These are phyloP conservation scores for Diutina neorugosa DNA, from an alignment of 1,139 yeast species.

Conservation along the genomic window DNA sequence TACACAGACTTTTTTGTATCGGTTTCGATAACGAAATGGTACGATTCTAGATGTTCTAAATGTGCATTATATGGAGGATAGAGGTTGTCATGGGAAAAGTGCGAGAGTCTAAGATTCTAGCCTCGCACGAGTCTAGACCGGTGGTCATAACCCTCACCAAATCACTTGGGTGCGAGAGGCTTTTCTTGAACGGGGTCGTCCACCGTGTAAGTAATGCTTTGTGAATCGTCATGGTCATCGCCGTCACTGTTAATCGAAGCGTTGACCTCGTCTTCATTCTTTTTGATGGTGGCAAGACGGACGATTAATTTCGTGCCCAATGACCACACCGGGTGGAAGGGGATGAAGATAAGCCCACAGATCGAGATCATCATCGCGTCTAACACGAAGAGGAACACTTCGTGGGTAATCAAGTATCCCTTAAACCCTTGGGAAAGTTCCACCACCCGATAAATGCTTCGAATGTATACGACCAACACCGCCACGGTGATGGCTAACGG, in stretches of 20 bases:
- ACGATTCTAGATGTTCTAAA: too few relatives aligned
- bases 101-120: too few relatives aligned
- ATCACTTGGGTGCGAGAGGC: neutral
- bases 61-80: too few relatives aligned
- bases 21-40: too few relatives aligned
- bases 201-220: neutral
- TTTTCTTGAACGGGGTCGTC: neutral
- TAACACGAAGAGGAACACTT: conserved; percentile 59
- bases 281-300: conserved; percentile 24
- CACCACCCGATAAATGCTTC: conserved; percentile 72
- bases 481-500: conserved; percentile 41
- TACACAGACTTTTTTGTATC: too few relatives aligned
- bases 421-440: conserved; percentile 73
- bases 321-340: conserved; percentile 54
- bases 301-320: conserved; percentile 32
- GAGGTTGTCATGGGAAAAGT: too few relatives aligned
- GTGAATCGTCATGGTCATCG: neutral
- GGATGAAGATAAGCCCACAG: conserved; percentile 32
- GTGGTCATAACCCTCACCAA: neutral
- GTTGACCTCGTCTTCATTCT: conserved; percentile 15
- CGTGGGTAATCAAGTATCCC: conserved; percentile 60
- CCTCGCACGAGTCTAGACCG: too few relatives aligned
- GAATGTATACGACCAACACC: conserved; percentile 47
- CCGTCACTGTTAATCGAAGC: neutral
- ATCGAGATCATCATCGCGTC: conserved; percentile 63